A percentile compares a stretch with the other conserved stretches of the same genome.
Evolutionary conservation across 2,329 filamentous ascomycete species (phyloP).

Genomic region (Neofusicoccum parvum): DNA sequence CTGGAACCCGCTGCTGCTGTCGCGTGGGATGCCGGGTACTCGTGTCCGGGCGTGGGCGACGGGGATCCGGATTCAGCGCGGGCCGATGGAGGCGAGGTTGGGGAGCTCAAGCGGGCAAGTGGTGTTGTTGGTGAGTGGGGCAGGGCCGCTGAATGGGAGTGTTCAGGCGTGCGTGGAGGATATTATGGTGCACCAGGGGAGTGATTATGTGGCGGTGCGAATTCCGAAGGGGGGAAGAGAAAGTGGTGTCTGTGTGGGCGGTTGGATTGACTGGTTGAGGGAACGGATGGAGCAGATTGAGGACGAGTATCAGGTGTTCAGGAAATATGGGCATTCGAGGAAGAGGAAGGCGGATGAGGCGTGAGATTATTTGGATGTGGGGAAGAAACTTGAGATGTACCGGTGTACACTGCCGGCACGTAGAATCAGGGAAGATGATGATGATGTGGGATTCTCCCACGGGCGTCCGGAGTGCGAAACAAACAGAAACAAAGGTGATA

Average conservation of each 20-base stretch:
- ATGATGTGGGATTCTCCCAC: neutral
- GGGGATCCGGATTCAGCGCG: neutral
- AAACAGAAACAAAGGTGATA: neutral
- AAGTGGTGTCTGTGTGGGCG: neutral
- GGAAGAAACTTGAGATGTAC: neutral
- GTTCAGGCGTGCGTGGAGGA: neutral
- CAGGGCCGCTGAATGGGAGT: neutral
- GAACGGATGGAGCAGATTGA: neutral
- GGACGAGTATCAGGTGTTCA: neutral
- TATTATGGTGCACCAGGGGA: neutral
- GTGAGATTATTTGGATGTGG: neutral
- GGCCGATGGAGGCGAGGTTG: neutral
- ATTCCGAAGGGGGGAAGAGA: neutral
- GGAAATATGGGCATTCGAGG: neutral
- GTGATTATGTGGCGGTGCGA: too few species aligned
- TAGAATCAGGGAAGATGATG: neutral
- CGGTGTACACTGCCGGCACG: neutral
- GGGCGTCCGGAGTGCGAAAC: neutral
- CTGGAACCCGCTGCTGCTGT: neutral
- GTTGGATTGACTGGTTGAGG: neutral
- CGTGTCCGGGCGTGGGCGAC: neutral
- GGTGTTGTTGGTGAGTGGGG: neutral
- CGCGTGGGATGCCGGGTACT: neutral
- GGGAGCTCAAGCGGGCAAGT: neutral
- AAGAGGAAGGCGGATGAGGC: neutral